These are phyloP conservation scores for Aspergillus heteromorphus DNA, from an alignment of 495 filamentous ascomycete genomes.

Conservation along the genomic window DNA sequence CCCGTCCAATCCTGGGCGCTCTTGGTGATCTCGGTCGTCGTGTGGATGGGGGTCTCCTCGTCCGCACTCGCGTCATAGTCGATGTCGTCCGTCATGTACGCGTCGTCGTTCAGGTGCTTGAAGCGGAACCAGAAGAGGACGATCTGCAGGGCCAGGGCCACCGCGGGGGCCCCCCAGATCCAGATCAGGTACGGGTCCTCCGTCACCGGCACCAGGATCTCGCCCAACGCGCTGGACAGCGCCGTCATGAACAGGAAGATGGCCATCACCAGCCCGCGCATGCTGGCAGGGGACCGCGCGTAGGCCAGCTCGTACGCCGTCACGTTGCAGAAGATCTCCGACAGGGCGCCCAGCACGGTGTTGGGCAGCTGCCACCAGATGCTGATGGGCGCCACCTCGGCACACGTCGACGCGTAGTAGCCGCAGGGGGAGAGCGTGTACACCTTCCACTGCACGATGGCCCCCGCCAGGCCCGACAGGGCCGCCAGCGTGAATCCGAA, in stretches of 20 bases:
- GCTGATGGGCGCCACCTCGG: constrained; percentile 40
- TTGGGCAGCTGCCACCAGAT: constrained; percentile 51
- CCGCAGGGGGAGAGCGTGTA: constrained; percentile 51
- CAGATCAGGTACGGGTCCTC: constrained; percentile 56
- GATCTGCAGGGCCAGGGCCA: constrained; percentile 42
- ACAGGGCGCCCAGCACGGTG: constrained; percentile 54
- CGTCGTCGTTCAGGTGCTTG: constrained; percentile 39
- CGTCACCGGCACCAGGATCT: constrained; percentile 55
- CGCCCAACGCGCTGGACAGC: constrained; percentile 42
- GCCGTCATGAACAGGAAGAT: constrained; percentile 57
- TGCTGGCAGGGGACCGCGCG: constrained; percentile 61
- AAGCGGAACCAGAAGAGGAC: constrained; percentile 45
- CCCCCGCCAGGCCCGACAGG: constrained; percentile 51
- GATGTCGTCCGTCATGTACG: constrained; percentile 32
- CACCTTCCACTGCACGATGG: constrained; percentile 59
- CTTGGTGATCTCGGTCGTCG: background rate
- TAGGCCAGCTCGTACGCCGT: constrained; percentile 70
- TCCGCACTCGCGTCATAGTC: constrained; percentile 5
- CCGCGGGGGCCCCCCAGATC: constrained; percentile 49
- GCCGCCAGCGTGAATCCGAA: constrained; percentile 57
- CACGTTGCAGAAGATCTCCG: constrained; percentile 64
- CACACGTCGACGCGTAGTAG: constrained; percentile 45
- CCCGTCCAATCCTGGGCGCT: background rate
- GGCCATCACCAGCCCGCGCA: constrained; percentile 64
- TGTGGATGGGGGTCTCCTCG: background rate